Evolutionary conservation across 805 yeast genomes (phyloP).

Genomic region (Spathaspora sp.): DNA sequence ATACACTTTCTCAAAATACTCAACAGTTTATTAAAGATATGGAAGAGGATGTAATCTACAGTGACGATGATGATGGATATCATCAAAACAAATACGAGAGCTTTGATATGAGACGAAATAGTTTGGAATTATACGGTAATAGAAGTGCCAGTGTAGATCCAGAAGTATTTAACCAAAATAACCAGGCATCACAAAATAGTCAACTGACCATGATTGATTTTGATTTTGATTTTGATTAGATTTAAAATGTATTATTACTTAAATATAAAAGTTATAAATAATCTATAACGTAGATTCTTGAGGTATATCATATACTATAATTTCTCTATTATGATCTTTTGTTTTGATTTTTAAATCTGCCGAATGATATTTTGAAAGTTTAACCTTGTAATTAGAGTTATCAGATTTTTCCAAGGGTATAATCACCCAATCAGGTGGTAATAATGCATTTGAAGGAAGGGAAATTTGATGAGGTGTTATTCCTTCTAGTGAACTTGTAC

Average conservation of each 20-base stretch:
- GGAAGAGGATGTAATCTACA: not conserved
- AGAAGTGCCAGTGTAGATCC: conserved; percentile 2
- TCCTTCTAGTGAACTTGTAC: not conserved
- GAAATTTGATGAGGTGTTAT: not conserved
- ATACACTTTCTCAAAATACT: not conserved
- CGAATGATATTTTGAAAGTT: conserved; percentile 13
- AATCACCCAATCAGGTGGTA: conserved; percentile 30
- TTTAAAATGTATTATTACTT: not conserved
- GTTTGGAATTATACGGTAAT: conserved; percentile 5
- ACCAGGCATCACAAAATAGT: not conserved
- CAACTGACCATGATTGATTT: conserved; percentile 16
- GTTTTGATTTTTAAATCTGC: conserved; percentile 14
- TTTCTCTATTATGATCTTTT: conserved; percentile 5
- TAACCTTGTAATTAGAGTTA: conserved; percentile 13
- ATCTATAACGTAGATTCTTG: conserved; percentile 2
- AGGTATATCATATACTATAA: conserved; percentile 3
- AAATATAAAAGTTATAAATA: not conserved
- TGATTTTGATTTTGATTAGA: conserved; percentile 24
- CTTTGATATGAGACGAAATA: conserved; percentile 6
- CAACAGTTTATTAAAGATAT: not conserved
- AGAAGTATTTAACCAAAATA: not conserved
- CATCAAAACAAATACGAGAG: not conserved
- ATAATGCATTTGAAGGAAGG: conserved; percentile 20
- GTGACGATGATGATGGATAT: conserved; percentile 6
- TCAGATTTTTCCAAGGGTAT: conserved; percentile 18